Conservation (phyloP, 176 grass and related monocot species). For the Musa troglodytarum region DNA sequence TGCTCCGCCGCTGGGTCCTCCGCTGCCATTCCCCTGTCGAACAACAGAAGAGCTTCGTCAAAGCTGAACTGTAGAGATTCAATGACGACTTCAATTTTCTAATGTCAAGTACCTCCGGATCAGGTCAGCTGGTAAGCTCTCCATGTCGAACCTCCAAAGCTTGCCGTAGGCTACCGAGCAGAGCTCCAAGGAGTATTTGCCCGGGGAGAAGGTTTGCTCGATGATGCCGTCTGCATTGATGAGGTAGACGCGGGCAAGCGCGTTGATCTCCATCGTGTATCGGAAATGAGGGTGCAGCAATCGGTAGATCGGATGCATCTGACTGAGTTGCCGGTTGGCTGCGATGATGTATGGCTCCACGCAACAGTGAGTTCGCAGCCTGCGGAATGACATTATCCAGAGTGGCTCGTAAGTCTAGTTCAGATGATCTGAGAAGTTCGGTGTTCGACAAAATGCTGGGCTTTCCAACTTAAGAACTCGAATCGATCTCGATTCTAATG, state of each 20-base stretch:
- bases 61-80: too few relatives aligned
- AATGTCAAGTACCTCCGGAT: slow-evolving; percentile 22
- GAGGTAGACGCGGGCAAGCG: slow-evolving; percentile 49
- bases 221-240: slow-evolving; percentile 67
- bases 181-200: slow-evolving; percentile 53
- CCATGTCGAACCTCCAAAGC: slow-evolving; percentile 69
- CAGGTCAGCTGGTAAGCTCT: slow-evolving; percentile 72
- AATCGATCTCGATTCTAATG: too few relatives aligned
- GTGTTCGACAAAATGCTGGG: too few relatives aligned
- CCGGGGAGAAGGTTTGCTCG: slow-evolving; percentile 53
- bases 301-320: slow-evolving; percentile 69
- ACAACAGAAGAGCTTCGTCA: background rate
- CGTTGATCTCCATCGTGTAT: slow-evolving; percentile 94
- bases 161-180: slow-evolving; percentile 52
- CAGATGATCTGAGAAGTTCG: background rate
- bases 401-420: background rate
- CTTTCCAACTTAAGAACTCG: too few relatives aligned
- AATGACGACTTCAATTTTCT: background rate
- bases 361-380: slow-evolving; percentile 70
- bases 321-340: slow-evolving; percentile 64
- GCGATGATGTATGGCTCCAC: slow-evolving; percentile 86
- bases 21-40: slow-evolving; percentile 56
- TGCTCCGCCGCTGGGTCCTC: slow-evolving; percentile 27
- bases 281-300: slow-evolving; percentile 84
- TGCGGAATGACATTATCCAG: background rate